phyloP scores from a whole-genome alignment of 2,329 filamentous ascomycete species.

The Niveomyces coronatus region DNA sequence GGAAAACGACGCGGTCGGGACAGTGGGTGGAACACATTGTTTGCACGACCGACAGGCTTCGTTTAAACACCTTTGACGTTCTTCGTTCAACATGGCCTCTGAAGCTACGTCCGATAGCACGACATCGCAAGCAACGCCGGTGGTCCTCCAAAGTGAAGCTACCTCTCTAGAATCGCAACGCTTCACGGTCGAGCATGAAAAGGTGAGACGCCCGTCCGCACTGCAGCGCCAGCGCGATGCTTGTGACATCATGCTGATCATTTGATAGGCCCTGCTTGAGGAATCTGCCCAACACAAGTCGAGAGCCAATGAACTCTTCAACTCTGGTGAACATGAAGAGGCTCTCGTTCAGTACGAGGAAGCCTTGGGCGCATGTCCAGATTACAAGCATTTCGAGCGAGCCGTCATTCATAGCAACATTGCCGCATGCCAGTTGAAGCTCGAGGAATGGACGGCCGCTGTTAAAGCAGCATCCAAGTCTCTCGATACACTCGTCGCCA shows the following conservation, averaged over 20 bases:
- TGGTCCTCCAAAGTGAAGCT: no score
- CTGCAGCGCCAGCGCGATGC: no score
- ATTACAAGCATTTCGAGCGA: constrained; percentile 78
- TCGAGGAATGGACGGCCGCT: constrained; percentile 77
- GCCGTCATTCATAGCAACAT: constrained; percentile 85
- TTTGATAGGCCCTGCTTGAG: constrained; percentile 48
- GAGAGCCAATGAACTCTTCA: constrained; percentile 72
- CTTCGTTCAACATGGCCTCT: no score
- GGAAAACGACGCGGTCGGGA: no score
- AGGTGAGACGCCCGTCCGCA: neutral
- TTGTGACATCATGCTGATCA: neutral
- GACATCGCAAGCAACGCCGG: no score
- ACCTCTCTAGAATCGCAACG: neutral
- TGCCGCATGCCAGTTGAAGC: constrained; percentile 76
- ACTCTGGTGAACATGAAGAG: constrained; percentile 57
- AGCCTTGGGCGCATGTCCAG: constrained; percentile 67
- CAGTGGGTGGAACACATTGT: no score
- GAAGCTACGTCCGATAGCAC: no score
- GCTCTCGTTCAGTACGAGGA: constrained; percentile 77
- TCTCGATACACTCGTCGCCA: constrained; percentile 50
- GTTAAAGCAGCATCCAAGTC: constrained; percentile 63
- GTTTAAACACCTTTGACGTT: no score
- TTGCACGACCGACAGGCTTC: no score
- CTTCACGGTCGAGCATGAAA: neutral
- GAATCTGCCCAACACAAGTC: constrained; percentile 66